Evolutionary conservation across 306 rosid genomes (phyloP).

Genomic region (Lathyrus tuberosus): DNA sequence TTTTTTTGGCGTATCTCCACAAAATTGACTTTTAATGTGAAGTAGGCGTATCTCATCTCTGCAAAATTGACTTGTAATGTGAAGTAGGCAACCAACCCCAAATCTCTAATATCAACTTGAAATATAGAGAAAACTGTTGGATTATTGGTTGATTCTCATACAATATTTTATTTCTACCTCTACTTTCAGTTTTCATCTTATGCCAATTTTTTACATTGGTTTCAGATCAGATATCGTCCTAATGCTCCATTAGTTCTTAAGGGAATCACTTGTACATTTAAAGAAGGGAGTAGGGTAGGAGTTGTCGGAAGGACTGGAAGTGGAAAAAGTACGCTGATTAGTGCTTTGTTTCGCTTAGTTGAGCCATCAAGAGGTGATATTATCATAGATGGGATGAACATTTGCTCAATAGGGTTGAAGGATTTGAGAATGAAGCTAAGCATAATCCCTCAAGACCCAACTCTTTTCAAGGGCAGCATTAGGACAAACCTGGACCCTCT

Average conservation of each 20-base stretch:
- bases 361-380: conserved; percentile 68
- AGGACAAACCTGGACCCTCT: not conserved
- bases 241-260: not conserved
- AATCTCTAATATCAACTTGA: too few relatives aligned
- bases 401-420: conserved; percentile 69
- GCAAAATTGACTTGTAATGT: too few relatives aligned
- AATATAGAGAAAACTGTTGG: too few relatives aligned
- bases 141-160: too few relatives aligned
- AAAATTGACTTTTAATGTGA: too few relatives aligned
- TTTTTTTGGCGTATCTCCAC: too few relatives aligned
- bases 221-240: conserved; percentile 67
- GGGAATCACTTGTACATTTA: not conserved
- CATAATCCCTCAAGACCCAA: conserved; percentile 48
- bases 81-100: too few relatives aligned
- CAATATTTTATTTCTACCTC: too few relatives aligned
- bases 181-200: too few relatives aligned
- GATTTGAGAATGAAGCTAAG: conserved; percentile 75
- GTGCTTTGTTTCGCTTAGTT: conserved; percentile 79
- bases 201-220: not conserved
- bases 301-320: not conserved
- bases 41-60: too few relatives aligned
- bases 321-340: conserved; percentile 35
- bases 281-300: conserved; percentile 3
- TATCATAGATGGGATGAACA: conserved; percentile 18
- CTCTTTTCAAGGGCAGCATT: not conserved